Evolutionary conservation across 164 flowering plant species (phyloP), one percentile per base, ranked within the genome.

Genomic region (Aristolochia contorta): DNA sequence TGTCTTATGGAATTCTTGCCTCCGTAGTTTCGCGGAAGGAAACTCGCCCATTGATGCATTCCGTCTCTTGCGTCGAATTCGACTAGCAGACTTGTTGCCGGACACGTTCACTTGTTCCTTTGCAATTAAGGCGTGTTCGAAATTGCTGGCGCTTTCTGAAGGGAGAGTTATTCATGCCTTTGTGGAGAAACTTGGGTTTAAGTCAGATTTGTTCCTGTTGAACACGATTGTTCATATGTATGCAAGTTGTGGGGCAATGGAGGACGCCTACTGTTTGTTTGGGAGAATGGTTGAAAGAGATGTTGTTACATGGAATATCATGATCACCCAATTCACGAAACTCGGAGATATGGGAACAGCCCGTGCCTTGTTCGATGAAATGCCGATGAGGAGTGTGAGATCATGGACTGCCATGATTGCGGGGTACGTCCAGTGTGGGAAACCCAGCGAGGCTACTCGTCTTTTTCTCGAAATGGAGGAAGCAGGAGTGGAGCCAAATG

Each of bases 401-500:
- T 86, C 89, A 0, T 86, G 87, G 89, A 77, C 89, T 0, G 70
- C 78, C 0, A 81, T 86, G 82, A 79, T 84, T 54, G 70, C 83
- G 0, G 89, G 89, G 21, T 84, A 60, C 63, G 84, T 76, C 10
- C 83, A 82, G 54, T 77, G 84, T 52, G 81, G 82, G 70, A 77
- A 65, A 74, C 78, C 89, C 0, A 77, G 77, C 65, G 77, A 81
- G 72, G 87, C 86, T 12, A 54, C 82, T 62, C 14, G 61, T 0
- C 56, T 82, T n/a, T 86, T 81, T 56, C 30, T 37, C 14, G 51
- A 69, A 71, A 86, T 86, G 93, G 86, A 84, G 63, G 74, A 71
- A 46, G 77, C 72, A 5, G 85, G 82, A 21, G 65, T 69, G 67
- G 70, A 57, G 57, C 74, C 83, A 0, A 84, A 86, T 65, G 87